Evolutionary conservation across 371 early-diverging fungal genomes (phyloP), one percentile per base, ranked within the genome.

Genomic region (Smittium mucronatum): DNA sequence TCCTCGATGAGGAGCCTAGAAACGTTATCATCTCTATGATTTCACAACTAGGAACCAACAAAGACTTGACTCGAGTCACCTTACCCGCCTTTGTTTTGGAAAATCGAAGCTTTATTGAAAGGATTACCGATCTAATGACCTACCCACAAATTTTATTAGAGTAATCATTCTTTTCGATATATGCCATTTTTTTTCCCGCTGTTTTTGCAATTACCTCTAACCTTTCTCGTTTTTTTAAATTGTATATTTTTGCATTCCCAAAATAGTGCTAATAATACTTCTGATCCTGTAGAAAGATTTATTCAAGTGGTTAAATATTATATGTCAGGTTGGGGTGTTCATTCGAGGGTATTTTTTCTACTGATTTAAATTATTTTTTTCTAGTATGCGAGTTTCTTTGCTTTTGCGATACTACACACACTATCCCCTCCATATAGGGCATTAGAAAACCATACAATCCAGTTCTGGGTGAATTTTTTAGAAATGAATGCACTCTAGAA

Each of bases 381-480:
- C n/a, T n/a, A n/a, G n/a, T n/a, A n/a, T n/a, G n/a, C n/a, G n/a
- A n/a, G n/a, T n/a, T n/a, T n/a, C n/a, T n/a, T n/a, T n/a, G n/a
- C n/a, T n/a, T n/a, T n/a, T n/a, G n/a, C n/a, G n/a, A n/a, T n/a
- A n/a, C n/a, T n/a, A n/a, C n/a, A n/a, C n/a, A n/a, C n/a, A n/a
- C n/a, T n/a, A n/a, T n/a, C n/a, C n/a, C n/a, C n/a, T n/a, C n/a
- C n/a, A n/a, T n/a, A 21, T 70, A 92, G 91, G 97, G 98, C 36
- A 96, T 95, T 17, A 93, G 92, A 78, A 97, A 97, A 75, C 98
- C 98, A 2, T 97, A 93, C 78, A 97, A 97, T 72, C 97, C 98
- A 29, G 89, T 94, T 28, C 83, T 97, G 32, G 97, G 96, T 21
- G 98, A 97, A 78, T 85, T 89, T 29, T 95, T 94, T 78, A 88